Evolutionary conservation across 306 rosid species (phyloP).

Genomic region (Prunus kanzakura): DNA sequence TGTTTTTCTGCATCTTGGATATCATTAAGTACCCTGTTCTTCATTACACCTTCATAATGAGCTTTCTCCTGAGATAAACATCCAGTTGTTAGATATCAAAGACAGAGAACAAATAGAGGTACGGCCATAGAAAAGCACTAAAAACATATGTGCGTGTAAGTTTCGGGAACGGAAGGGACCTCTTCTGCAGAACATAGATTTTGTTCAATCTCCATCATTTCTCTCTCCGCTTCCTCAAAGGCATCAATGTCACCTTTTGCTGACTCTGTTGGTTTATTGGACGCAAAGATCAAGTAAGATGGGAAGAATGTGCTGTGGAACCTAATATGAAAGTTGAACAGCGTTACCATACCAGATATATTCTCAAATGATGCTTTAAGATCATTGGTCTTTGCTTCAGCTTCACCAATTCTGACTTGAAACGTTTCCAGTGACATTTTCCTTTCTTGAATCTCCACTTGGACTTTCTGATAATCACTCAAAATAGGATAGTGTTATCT

Average conservation of each 20-base stretch:
- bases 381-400: slow-evolving; percentile 46
- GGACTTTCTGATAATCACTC: slow-evolving; percentile 46
- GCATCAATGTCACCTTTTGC: slow-evolving; percentile 62
- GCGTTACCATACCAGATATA: slow-evolving; percentile 56
- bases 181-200: slow-evolving; percentile 41
- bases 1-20: slow-evolving; percentile 56
- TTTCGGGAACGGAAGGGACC: slow-evolving; percentile 33
- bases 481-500: slow-evolving; percentile 13
- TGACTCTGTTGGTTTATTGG: slow-evolving; percentile 47
- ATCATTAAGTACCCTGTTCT: slow-evolving; percentile 47
- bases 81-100: not conserved
- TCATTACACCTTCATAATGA: slow-evolving; percentile 71
- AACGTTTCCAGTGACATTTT: slow-evolving; percentile 37
- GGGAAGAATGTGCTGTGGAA: slow-evolving; percentile 13
- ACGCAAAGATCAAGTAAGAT: slow-evolving; percentile 17
- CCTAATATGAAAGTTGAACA: slow-evolving; percentile 16
- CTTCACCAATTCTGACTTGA: slow-evolving; percentile 41
- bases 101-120: not conserved
- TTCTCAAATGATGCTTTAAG: slow-evolving; percentile 59
- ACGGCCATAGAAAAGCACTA: not conserved
- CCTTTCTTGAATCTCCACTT: slow-evolving; percentile 43
- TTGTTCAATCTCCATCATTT: slow-evolving; percentile 55
- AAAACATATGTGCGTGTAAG: not conserved
- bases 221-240: slow-evolving; percentile 60
- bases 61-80: slow-evolving; percentile 48